Percentiles rank a stretch among this genome's conserved stretches.
Evolutionary conservation across 2,329 filamentous ascomycete species (phyloP).

Genomic region (Fusarium sp.): DNA sequence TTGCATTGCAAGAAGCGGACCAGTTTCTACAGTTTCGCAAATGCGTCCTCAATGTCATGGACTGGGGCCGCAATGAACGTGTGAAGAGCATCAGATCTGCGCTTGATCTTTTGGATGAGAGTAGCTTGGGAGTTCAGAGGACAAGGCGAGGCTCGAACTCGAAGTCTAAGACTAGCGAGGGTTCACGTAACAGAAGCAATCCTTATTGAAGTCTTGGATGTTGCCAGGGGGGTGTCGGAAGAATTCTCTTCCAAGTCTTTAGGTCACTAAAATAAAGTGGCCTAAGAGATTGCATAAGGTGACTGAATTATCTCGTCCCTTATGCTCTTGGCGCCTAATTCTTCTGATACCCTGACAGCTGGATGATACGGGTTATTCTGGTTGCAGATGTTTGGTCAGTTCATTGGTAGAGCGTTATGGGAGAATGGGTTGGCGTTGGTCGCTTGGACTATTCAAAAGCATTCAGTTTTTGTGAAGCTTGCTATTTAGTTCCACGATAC

Average conservation of each 20-base stretch:
- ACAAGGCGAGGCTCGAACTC: not conserved
- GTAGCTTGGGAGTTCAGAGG: not conserved
- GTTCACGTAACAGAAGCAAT: not conserved
- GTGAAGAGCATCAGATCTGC: conserved; percentile 44
- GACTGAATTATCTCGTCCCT: not conserved
- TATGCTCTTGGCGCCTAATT: not conserved
- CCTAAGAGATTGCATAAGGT: not conserved
- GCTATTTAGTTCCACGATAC: not conserved
- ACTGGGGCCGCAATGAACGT: conserved; percentile 48
- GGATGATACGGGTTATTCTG: not conserved
- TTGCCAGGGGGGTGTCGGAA: not conserved
- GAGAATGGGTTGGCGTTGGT: not conserved
- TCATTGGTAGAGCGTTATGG: not conserved
- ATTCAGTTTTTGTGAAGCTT: not conserved
- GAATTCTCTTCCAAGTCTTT: not conserved
- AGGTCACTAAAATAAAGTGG: not conserved
- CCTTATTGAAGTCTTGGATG: not conserved
- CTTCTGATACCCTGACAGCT: not conserved
- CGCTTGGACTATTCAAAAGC: not conserved
- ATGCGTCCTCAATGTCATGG: conserved; percentile 51
- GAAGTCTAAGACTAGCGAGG: not conserved
- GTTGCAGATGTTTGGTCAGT: not conserved
- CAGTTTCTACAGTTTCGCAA: conserved; percentile 49
- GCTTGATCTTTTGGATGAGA: conserved; percentile 11
- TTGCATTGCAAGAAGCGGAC: conserved; percentile 45